A percentile compares a stretch with the other conserved stretches of the same genome.
These are phyloP conservation scores for Salmacisia buchloeana DNA, from an alignment of 1,284 basidiomycete species.

Conservation along the genomic window DNA sequence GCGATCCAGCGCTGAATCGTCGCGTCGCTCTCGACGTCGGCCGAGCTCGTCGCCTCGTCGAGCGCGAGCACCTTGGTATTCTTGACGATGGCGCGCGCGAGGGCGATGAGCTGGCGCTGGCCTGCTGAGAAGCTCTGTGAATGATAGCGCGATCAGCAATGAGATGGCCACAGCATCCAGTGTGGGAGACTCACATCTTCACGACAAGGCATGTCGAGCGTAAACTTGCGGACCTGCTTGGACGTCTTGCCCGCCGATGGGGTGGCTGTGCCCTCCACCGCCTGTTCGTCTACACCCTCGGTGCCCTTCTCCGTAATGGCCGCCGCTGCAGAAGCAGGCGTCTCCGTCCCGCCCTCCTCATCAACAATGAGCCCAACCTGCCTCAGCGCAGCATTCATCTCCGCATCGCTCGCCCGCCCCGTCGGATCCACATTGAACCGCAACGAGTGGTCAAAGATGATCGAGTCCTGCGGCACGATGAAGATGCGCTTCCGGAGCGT, in stretches of 20 bases:
- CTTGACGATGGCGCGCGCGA: slow-evolving; percentile 57
- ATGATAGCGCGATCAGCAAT: not conserved
- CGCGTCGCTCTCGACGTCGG: slow-evolving; percentile 44
- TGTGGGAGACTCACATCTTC: not conserved
- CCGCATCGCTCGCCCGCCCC: slow-evolving; percentile 56
- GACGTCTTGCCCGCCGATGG: not conserved
- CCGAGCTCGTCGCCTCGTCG: slow-evolving; percentile 28
- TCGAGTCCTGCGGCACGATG: slow-evolving; percentile 83
- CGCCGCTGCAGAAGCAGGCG: not conserved
- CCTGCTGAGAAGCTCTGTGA: slow-evolving; percentile 3
- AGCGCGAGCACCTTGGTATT: slow-evolving; percentile 39
- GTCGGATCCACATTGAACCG: slow-evolving; percentile 70
- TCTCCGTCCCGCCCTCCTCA: not conserved
- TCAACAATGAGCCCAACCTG: slow-evolving; percentile 12
- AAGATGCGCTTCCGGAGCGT: slow-evolving; percentile 56
- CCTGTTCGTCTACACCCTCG: not conserved
- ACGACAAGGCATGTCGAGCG: not conserved
- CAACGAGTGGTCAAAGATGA: slow-evolving; percentile 63
- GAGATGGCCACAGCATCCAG: not conserved
- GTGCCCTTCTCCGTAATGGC: not conserved
- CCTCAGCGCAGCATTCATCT: slow-evolving; percentile 43
- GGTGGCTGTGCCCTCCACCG: not conserved
- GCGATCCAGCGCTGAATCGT: slow-evolving; percentile 19
- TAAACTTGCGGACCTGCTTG: slow-evolving; percentile 7
- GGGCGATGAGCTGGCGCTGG: slow-evolving; percentile 55